These are phyloP conservation scores for Hericium erinaceus DNA, from an alignment of 768 basidiomycete species.

Conservation along the genomic window DNA sequence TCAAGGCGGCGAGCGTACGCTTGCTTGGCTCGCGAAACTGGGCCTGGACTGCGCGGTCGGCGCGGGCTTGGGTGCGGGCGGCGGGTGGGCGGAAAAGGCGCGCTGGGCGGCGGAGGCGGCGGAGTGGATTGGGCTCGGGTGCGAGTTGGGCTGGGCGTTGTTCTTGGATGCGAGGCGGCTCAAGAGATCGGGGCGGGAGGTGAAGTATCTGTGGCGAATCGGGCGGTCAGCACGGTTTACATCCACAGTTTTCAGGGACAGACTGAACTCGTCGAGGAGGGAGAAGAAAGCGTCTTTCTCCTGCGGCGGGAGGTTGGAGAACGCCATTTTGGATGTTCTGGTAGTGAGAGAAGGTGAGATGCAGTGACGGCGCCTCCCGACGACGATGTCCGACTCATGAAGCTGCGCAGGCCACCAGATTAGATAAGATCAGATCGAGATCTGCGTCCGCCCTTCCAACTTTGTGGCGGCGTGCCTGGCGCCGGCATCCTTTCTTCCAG, in stretches of 20 bases:
- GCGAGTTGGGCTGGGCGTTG: background rate
- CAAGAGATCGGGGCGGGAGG: constrained; percentile 14
- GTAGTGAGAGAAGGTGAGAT: background rate
- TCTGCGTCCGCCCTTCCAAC: no score
- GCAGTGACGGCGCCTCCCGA: background rate
- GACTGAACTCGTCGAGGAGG: constrained; percentile 64
- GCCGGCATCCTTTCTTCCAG: background rate
- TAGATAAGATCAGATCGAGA: no score
- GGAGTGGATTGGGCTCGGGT: constrained; percentile 4
- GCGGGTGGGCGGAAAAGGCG: constrained; percentile 34
- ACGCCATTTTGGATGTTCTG: constrained; percentile 42
- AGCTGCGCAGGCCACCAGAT: background rate
- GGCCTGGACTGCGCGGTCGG: background rate
- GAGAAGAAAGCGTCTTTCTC: constrained; percentile 81
- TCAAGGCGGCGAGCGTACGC: no score
- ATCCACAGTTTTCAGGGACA: background rate
- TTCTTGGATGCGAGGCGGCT: background rate
- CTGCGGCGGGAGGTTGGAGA: constrained; percentile 50
- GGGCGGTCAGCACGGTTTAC: no score
- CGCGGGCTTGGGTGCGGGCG: constrained; percentile 24
- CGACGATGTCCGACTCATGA: background rate
- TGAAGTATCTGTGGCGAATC: constrained; percentile 5
- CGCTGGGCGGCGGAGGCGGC: constrained; percentile 36
- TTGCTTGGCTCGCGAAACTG: background rate
- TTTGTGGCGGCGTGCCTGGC: no score